Base-by-base conservation (phyloP, 192 early-diverging fungal species). In the Podila minutissima region DNA sequence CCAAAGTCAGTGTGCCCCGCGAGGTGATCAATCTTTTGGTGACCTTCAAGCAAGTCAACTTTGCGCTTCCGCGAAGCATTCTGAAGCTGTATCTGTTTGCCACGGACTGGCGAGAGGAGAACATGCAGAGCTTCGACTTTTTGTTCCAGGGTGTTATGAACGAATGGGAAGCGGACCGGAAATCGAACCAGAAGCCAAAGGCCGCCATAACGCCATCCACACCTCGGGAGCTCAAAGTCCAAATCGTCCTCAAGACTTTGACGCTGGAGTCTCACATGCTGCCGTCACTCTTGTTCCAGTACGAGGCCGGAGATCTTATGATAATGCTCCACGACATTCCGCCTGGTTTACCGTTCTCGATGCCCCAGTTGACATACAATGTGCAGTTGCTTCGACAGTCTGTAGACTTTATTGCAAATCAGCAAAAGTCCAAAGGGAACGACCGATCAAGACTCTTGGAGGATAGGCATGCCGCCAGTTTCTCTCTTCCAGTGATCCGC, bases 31-130 rank as follows among this genome's bases (percentile, higher is more conserved):
- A 87, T 31, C 38, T 88, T 20, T 76, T 89, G 62, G 81, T 85
- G n/a, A 84, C 71, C 0, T 71, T 91, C 48, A 74, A 85, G 66
- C 72, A 72, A 20, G 69, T 91, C 29, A 65, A 77, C 32, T 61
- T 91, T 37, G 74, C 83, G 37, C 65, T 89, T 0, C 91, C 90
- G 8, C 84, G 89, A 53, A 93, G 92, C 64, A 74, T 95, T 15
- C 67, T 95, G n/a, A 90, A 90, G 50, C 58, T 95, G 13, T 91
- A 94, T 60, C 77, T 86, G 4, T 94, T 95, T 74, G 83, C 94
- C n/a, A 91, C 92, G 63, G 89, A 91, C 35, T 95, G 94, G 94
- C 82, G 88, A 1, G 88, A 89, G 32, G 91, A 93, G 62, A 88
- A 90, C 53, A 74, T 87, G 38, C 75, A 85, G 38, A 72, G 79